Base-by-base conservation (phyloP, 1,284 basidiomycete genomes). In the Pascua guehoae region DNA sequence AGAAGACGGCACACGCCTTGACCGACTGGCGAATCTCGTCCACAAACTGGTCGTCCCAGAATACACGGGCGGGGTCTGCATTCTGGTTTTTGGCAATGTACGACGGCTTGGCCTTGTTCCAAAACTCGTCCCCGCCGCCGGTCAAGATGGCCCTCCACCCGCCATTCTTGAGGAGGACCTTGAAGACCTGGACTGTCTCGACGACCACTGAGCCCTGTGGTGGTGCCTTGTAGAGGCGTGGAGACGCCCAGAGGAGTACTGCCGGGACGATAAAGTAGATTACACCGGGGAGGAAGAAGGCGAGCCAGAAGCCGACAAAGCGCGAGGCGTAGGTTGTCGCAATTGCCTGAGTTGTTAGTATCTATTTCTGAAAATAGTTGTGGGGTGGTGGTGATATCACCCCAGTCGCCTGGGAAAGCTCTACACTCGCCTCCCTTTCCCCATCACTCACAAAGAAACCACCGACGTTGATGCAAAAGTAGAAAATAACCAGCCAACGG, bases 41-140 rank as follows among this genome's bases (percentile, higher is more conserved):
- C 32, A 81, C 78, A 64, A 80, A 81, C 48, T 67, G 61, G 63
- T 81, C 80, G 65, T 81, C 79, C 69, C 79, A 81, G 49, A 67
- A 72, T 64, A 81, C 73, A 36, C 49, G 44, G 12, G 64, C 61
- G 55, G 73, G 73, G 58, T 74, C 74, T 48, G 72, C 46, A 17
- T 70, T 74, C 36, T 69, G 60, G 17, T 60, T 53, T 12, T 63
- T 48, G 68, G 41, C 44, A 51, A 77, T 69, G 60, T 74, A 63
- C 24, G 70, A 71, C 4, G 79, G 80, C 66, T 79, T 78, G 53
- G 75, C 79, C 9, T 55, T 61, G 61, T 76, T 69, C 79, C 79
- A 81, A 62, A 79, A 79, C 37, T 68, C 65, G 37, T 73, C 65
- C 52, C 74, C 74, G 38, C 69, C 67, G 16, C 9, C 7, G 41